phyloP scores from a whole-genome alignment of 257 asterid species.

The Lithospermum erythrorhizon region DNA sequence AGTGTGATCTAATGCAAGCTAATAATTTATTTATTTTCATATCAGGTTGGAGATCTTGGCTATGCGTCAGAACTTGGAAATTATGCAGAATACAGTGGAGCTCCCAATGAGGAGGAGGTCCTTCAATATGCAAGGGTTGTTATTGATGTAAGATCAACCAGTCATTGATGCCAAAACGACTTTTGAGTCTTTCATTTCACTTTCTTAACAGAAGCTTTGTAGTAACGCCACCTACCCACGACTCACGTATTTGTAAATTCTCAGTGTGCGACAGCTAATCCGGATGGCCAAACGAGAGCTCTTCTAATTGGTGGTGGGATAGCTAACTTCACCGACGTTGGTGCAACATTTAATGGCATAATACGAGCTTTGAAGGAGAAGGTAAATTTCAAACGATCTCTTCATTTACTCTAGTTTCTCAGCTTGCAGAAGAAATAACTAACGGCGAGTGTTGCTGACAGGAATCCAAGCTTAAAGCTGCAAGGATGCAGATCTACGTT shows the following conservation, averaged over 20 bases:
- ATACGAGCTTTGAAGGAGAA: conserved; percentile 83
- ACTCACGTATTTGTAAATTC: background rate
- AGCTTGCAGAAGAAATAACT: background rate
- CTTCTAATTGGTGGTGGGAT: conserved; percentile 93
- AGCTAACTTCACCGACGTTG: conserved; percentile 93
- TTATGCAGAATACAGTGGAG: conserved; percentile 95
- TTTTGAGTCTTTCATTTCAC: background rate
- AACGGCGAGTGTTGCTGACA: conserved; percentile 10
- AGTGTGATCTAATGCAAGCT: background rate
- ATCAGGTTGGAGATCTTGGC: conserved; percentile 94
- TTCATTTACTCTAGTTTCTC: background rate
- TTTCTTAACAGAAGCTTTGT: background rate
- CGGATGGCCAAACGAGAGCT: conserved; percentile 82
- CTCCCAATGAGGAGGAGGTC: conserved; percentile 95
- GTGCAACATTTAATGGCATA: conserved; percentile 86
- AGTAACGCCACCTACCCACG: background rate
- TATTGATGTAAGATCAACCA: conserved; percentile 52
- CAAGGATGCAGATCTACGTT: conserved; percentile 68
- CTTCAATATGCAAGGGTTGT: conserved; percentile 95
- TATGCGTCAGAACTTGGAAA: conserved; percentile 91
- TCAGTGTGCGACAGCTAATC: conserved; percentile 93
- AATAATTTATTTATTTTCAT: background rate
- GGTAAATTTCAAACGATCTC: conserved; percentile 25
- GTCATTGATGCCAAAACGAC: background rate
- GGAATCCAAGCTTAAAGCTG: conserved; percentile 94